Percentiles rank a stretch among this genome's conserved stretches.
Conservation (phyloP, 176 grass and related monocot species). For the Alopecurus myosuroides region DNA sequence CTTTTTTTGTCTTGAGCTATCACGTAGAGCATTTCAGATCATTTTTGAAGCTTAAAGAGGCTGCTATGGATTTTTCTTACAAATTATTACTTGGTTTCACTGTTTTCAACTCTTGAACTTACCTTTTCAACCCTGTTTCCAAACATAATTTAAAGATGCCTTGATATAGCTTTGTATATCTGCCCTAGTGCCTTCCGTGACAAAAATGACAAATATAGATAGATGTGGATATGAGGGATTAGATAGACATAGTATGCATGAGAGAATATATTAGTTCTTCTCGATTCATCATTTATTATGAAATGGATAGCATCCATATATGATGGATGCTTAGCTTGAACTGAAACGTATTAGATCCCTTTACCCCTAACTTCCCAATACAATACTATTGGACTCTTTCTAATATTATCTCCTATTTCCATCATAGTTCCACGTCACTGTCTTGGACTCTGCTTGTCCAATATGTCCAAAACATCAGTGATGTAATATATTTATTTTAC, state of each 20-base stretch:
- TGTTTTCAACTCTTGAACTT: slow-evolving; percentile 13
- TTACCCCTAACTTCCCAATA: neutral
- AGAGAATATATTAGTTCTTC: neutral
- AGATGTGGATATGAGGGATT: neutral
- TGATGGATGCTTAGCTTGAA: neutral
- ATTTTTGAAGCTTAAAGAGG: neutral
- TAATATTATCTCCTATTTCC: neutral
- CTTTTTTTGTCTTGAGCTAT: neutral
- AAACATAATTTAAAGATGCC: neutral
- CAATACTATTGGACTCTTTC: neutral
- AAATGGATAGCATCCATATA: neutral
- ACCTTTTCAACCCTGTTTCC: slow-evolving; percentile 1
- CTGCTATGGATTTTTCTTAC: neutral
- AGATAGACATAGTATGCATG: neutral
- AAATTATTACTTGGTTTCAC: neutral
- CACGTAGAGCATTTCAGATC: slow-evolving; percentile 4
- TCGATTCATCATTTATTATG: neutral
- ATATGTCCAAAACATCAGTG: neutral
- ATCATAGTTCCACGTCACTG: neutral
- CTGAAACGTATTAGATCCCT: neutral
- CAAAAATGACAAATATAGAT: neutral
- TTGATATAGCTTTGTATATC: slow-evolving; percentile 3
- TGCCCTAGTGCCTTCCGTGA: neutral
- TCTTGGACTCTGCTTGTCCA: neutral
- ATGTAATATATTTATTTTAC: slow-evolving; percentile 2